These are phyloP conservation scores for Pichia phayaonensis DNA, from an alignment of 805 yeast species.

Conservation along the genomic window DNA sequence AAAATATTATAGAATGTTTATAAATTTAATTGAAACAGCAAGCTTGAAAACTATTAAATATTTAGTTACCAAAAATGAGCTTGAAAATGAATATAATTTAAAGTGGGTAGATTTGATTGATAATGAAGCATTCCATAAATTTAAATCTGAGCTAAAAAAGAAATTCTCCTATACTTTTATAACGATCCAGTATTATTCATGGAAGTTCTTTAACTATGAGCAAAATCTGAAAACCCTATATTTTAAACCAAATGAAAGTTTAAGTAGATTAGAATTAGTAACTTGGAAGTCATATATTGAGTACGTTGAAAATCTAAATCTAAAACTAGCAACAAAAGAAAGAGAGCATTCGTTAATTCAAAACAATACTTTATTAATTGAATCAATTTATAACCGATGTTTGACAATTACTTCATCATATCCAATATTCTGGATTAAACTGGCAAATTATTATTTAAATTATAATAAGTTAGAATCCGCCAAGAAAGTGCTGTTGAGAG, in stretches of 20 bases:
- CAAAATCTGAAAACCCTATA: slow-evolving; percentile 32
- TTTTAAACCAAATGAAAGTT: slow-evolving; percentile 29
- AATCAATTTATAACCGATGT: slow-evolving; percentile 41
- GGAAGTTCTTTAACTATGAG: slow-evolving; percentile 44
- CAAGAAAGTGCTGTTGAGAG: slow-evolving; percentile 31
- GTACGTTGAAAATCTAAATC: slow-evolving; percentile 36
- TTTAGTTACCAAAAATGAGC: slow-evolving; percentile 20
- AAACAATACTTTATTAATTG: slow-evolving; percentile 20
- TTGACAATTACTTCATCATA: slow-evolving; percentile 38
- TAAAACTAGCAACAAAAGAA: slow-evolving; percentile 18
- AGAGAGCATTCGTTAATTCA: slow-evolving; percentile 14
- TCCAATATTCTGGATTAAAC: slow-evolving; percentile 43
- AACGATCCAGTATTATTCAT: slow-evolving; percentile 46
- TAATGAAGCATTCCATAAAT: slow-evolving; percentile 14
- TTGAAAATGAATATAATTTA: slow-evolving; percentile 12
- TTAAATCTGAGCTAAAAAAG: slow-evolving; percentile 36
- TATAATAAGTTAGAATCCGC: slow-evolving; percentile 30
- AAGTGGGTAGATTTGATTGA: slow-evolving; percentile 21
- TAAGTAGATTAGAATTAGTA: slow-evolving; percentile 39
- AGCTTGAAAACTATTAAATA: slow-evolving; percentile 21
- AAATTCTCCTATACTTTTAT: slow-evolving; percentile 45
- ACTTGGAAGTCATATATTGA: slow-evolving; percentile 54
- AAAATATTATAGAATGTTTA: slow-evolving; percentile 35
- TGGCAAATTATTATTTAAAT: slow-evolving; percentile 35
- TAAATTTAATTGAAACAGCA: slow-evolving; percentile 30